Evolutionary conservation across 768 basidiomycete genomes (phyloP).

Genomic region (Erythrobasidium yunnanense): DNA sequence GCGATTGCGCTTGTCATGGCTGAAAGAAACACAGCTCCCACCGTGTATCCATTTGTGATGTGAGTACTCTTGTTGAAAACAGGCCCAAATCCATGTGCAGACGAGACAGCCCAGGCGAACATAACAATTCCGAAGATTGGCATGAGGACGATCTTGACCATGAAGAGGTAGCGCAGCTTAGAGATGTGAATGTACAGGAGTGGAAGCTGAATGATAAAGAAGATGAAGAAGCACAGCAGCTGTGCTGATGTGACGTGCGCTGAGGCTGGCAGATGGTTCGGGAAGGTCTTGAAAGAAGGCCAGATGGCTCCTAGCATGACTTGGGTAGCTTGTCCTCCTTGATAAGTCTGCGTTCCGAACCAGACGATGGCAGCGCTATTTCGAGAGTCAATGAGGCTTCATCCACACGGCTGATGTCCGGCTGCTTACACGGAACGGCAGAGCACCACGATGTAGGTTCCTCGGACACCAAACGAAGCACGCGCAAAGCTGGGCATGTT

Average conservation of each 20-base stretch:
- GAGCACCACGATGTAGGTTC: conserved; percentile 26
- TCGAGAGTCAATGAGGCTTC: too few relatives aligned
- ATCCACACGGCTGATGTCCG: too few relatives aligned
- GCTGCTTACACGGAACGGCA: conserved; percentile 21
- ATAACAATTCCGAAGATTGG: conserved; percentile 32
- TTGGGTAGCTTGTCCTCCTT: conserved; percentile 30
- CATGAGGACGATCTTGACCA: conserved; percentile 29
- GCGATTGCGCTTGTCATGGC: conserved; percentile 31
- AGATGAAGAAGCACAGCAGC: conserved; percentile 29
- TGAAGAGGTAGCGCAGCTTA: conserved; percentile 33
- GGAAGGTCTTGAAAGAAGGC: conserved; percentile 34
- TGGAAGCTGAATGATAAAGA: conserved; percentile 29
- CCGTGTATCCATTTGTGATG: conserved; percentile 5
- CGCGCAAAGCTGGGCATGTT: conserved; percentile 26
- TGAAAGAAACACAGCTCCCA: conserved; percentile 28
- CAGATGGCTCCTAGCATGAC: conserved; percentile 34
- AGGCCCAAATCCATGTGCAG: conserved; percentile 4
- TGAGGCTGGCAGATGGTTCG: conserved; percentile 36
- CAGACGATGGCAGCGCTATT: conserved; percentile 28
- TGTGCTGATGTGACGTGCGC: conserved; percentile 33
- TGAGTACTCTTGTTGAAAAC: background rate
- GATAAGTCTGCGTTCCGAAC: conserved; percentile 33
- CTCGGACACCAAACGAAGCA: conserved; percentile 30
- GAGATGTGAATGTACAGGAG: conserved; percentile 33
- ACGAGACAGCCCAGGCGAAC: conserved; percentile 30